phyloP scores from a whole-genome alignment of 2,329 filamentous ascomycete genomes.

The Penicillium sp. region DNA sequence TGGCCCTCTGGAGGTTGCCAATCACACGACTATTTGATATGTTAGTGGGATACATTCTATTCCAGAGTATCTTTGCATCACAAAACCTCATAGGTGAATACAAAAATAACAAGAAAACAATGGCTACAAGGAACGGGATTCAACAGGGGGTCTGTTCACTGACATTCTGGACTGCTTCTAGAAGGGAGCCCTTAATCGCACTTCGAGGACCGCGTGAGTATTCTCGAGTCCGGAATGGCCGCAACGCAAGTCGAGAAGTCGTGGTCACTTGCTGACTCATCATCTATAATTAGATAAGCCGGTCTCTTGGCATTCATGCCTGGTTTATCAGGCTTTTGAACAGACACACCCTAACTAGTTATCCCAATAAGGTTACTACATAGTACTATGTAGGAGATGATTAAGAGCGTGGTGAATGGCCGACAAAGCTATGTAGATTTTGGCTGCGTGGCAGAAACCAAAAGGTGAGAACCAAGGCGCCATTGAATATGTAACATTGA shows the following conservation, averaged over 20 bases:
- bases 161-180: slow-evolving; percentile 29
- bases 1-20: slow-evolving; percentile 20
- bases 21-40: slow-evolving; percentile 39
- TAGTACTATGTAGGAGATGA: too few relatives aligned
- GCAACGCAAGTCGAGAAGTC: slow-evolving; percentile 33
- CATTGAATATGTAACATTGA: too few relatives aligned
- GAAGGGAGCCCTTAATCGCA: slow-evolving; percentile 28
- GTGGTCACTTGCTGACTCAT: slow-evolving; percentile 5
- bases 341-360: too few relatives aligned
- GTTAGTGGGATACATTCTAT: slow-evolving; percentile 28
- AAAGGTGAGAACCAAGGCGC: too few relatives aligned
- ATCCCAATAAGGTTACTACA: too few relatives aligned
- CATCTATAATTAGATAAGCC: not conserved
- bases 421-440: too few relatives aligned
- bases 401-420: too few relatives aligned
- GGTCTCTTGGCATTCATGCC: too few relatives aligned
- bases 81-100: slow-evolving; percentile 2
- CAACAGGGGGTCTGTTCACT: slow-evolving; percentile 20
- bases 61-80: not conserved
- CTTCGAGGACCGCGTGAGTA: slow-evolving; percentile 46
- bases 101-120: slow-evolving; percentile 3
- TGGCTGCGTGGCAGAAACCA: too few relatives aligned
- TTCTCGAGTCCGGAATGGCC: slow-evolving; percentile 45
- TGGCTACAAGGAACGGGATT: slow-evolving; percentile 6
- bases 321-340: too few relatives aligned